Evolutionary conservation across 2,329 filamentous ascomycete genomes (phyloP), one percentile per base, ranked within the genome.

Genomic region (Stachybotrys chartarum): DNA sequence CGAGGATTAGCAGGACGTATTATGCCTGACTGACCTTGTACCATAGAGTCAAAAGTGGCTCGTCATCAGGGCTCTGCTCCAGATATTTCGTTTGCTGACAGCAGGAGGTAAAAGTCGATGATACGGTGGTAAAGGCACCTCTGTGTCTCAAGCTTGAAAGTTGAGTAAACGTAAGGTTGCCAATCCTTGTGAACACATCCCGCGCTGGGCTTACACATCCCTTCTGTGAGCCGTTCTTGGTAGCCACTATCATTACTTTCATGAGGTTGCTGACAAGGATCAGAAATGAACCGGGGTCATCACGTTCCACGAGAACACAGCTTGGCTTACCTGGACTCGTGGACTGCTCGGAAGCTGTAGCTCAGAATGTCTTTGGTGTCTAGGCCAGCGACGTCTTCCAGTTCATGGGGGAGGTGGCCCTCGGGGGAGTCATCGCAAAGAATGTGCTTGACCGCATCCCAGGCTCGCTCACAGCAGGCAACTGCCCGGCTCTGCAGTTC

Each of bases 341-440:
- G 93, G n/a, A 97, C 78, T 6, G 91, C 90, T 63, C 94, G 84
- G 81, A 96, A 99, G 59, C 91, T 96, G 69, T 94, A 99, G 60
- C 93, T 97, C 50, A 99, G 73, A 17, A 96, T 80, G 63, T 95
- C 91, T 66, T 97, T 97, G 0, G 91, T 91, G 53, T 88, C 86
- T 2, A 91, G 78, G 1, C 86, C 88, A 5, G 87, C 80, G 16
- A 83, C 74, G 39, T 88, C 86, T 54, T 88, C 83, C n/a, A 90
- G 70, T 30, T 93, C 89, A 53, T 92, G 85, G 0, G 86, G 87
- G 4, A 90, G 75, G 68, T 94, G 86, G 0, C 93, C 93, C 72
- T 99, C 94, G 0, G 95, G 94, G 1, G 94, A 96, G 71, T 97
- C 94, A 59, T 96, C 87, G 65, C 94, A 99, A 1, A 99, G 80